Evolutionary conservation across 345 rosid species (phyloP).

Genomic region (Alliaria petiolata): DNA sequence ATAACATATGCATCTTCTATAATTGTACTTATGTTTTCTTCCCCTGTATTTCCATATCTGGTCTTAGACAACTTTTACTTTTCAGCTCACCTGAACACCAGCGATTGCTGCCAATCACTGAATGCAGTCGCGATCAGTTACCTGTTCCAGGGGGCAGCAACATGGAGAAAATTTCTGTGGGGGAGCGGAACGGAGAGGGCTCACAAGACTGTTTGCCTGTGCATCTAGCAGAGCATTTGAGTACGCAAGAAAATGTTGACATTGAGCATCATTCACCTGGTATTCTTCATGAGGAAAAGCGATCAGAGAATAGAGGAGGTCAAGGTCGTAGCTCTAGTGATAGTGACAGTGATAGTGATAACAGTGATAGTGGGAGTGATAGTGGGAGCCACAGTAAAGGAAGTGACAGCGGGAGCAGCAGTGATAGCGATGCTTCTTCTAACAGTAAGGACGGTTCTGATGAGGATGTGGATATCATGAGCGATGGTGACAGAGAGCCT

Average conservation of each 20-base stretch:
- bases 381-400: slow-evolving; percentile 69
- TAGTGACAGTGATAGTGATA: slow-evolving; percentile 75
- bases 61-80: slow-evolving; percentile 6
- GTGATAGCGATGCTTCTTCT: slow-evolving; percentile 88
- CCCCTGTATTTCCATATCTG: slow-evolving; percentile 3
- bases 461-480: slow-evolving; percentile 93
- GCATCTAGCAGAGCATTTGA: slow-evolving; percentile 35
- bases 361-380: slow-evolving; percentile 67
- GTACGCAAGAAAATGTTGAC: slow-evolving; percentile 41
- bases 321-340: slow-evolving; percentile 75
- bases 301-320: slow-evolving; percentile 61
- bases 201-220: slow-evolving; percentile 36
- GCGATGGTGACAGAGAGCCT: slow-evolving; percentile 72
- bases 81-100: slow-evolving; percentile 72
- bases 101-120: slow-evolving; percentile 34
- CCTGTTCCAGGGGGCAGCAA: slow-evolving; percentile 42
- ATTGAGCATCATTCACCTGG: slow-evolving; percentile 56
- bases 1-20: neutral
- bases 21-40: neutral
- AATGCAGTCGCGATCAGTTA: slow-evolving; percentile 39
- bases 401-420: slow-evolving; percentile 83
- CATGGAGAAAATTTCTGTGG: slow-evolving; percentile 39
- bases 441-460: slow-evolving; percentile 86
- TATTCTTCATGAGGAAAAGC: slow-evolving; percentile 56
- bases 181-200: slow-evolving; percentile 35